phyloP scores from a whole-genome alignment of 169 alveolate genomes.

The Eimeria falciformis region DNA sequence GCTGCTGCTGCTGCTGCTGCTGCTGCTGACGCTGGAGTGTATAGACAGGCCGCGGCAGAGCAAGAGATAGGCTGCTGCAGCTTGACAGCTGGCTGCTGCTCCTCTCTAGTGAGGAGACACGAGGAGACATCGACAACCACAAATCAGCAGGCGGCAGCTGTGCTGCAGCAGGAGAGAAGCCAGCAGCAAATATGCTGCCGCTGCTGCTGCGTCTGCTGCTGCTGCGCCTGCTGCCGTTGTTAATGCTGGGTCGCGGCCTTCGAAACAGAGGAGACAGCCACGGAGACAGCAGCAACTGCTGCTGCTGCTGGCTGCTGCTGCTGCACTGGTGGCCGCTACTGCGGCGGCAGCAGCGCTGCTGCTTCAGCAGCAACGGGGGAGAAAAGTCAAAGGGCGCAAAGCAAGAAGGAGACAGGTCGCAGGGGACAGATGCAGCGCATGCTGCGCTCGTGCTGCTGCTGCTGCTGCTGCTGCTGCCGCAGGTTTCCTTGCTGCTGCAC shows the following conservation, averaged over 20 bases:
- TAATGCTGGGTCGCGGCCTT: conserved; percentile 54
- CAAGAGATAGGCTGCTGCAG: conserved; percentile 60
- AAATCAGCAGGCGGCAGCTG: conserved; percentile 40
- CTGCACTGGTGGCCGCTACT: neutral
- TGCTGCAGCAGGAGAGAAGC: conserved; percentile 50
- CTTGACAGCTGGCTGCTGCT: conserved; percentile 67
- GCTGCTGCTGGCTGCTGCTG: conserved; percentile 52
- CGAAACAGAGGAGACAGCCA: conserved; percentile 33
- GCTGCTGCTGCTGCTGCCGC: conserved; percentile 17
- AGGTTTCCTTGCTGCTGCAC: neutral
- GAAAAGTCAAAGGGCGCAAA: conserved; percentile 45
- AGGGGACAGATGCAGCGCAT: conserved; percentile 4
- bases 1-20: conserved; percentile 58
- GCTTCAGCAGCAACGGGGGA: conserved; percentile 61
- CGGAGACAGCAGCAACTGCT: conserved; percentile 25
- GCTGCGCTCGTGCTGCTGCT: conserved; percentile 40
- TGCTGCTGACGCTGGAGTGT: conserved; percentile 48
- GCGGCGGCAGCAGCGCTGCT: conserved; percentile 53
- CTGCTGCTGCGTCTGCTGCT: conserved; percentile 51
- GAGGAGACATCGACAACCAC: conserved; percentile 14
- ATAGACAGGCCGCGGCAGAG: conserved; percentile 18
- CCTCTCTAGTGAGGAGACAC: conserved; percentile 3
- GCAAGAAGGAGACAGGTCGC: conserved; percentile 45
- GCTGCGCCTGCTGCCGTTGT: conserved; percentile 62
- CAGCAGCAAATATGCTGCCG: conserved; percentile 59